Percentiles rank a stretch among this genome's conserved stretches.
Evolutionary conservation across 495 filamentous ascomycete genomes (phyloP).

Genomic region (Aspergillus heteromorphus): DNA sequence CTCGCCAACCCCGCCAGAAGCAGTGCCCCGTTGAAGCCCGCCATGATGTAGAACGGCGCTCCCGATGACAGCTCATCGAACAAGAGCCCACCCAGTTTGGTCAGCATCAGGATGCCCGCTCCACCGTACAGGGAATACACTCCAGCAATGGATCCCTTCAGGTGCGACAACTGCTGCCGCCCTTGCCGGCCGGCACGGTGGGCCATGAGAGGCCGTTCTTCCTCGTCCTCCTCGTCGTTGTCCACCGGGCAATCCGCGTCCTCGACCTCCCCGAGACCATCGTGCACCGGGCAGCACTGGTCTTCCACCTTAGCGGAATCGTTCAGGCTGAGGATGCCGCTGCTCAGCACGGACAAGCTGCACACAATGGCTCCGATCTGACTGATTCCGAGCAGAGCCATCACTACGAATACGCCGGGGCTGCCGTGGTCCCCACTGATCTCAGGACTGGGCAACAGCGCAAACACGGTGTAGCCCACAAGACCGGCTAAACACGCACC

Average conservation of each 20-base stretch:
- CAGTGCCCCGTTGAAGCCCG: conserved; percentile 72
- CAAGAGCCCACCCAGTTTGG: conserved; percentile 82
- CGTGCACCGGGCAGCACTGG: not conserved
- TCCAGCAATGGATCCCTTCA: conserved; percentile 91
- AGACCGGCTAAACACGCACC: conserved; percentile 66
- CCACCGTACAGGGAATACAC: conserved; percentile 89
- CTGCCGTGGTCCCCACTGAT: conserved; percentile 52
- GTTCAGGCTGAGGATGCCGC: conserved; percentile 57
- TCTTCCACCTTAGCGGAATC: conserved; percentile 2
- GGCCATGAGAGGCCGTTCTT: conserved; percentile 31
- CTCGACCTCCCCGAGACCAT: not conserved
- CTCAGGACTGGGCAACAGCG: conserved; percentile 63
- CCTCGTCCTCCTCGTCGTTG: conserved; percentile 18
- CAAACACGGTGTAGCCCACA: conserved; percentile 70
- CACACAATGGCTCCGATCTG: conserved; percentile 97
- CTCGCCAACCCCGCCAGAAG: conserved; percentile 50
- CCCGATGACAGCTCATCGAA: conserved; percentile 68
- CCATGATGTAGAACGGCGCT: conserved; percentile 90
- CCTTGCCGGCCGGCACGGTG: conserved; percentile 15
- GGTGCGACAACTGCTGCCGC: conserved; percentile 38
- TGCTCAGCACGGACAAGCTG: conserved; percentile 76
- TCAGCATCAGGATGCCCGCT: conserved; percentile 84
- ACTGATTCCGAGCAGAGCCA: conserved; percentile 73
- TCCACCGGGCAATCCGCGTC: not conserved
- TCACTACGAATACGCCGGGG: conserved; percentile 65